Evolutionary conservation across 495 filamentous ascomycete species (phyloP), one percentile per base, ranked within the genome.

Genomic region (Jackrogersella multiformis): DNA sequence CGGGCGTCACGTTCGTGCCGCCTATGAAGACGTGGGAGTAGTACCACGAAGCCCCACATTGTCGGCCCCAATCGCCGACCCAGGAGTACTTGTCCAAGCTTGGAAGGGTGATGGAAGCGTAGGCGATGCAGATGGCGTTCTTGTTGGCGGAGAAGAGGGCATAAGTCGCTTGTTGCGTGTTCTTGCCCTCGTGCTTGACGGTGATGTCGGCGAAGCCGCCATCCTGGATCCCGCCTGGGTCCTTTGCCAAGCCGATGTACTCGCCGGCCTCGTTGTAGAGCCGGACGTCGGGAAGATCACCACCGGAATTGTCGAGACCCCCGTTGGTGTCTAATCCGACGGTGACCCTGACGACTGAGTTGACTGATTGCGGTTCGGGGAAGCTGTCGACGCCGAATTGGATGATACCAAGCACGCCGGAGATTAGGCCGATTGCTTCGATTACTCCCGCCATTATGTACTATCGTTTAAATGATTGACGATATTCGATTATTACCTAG

Each of bases 11-110:
- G 64, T 74, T 73, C 66, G 77, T 78, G 46, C 77, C 76, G 55
- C 76, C 78, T 64, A 83, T 65, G 73, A 76, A 82, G 38, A 83
- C 77, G 44, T 83, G 79, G 36, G 81, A 83, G 59, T 80, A 70
- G 20, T 73, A 73, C 71, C 71, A 70, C 2, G 23, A 34, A 1
- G 63, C 67, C 10, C 71, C 71, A 52, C 75, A 77, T 20, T 55
- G 38, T 6, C 48, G 39, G 23, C 69, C 75, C 71, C 73, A 77
- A 55, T 77, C 64, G 0, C 71, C 73, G 4, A 68, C 45, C 73
- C 73, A 75, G 4, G 56, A 67, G 21, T 73, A 77, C 26, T 70
- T 42, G 7, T 71, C 64, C 1, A 58, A 62, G 28, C 58, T 58
- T 0, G 69, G 67, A 58, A 71, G 75, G 13, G 71, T 77, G 49